Evolutionary conservation across 345 rosid species (phyloP).

Genomic region (Gossypium bickii): DNA sequence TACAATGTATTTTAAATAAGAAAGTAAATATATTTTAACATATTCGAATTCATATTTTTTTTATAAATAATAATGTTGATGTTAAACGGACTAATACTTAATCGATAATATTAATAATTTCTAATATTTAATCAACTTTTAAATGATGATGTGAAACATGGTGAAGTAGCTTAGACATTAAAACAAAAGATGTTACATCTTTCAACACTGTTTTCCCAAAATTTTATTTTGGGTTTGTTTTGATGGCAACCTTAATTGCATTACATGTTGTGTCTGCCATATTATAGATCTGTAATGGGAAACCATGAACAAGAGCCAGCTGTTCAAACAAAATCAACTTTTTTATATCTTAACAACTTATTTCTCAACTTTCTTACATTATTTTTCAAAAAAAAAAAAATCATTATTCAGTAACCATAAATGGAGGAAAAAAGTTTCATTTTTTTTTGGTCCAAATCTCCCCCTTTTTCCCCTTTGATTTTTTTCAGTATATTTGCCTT

Average conservation of each 20-base stretch:
- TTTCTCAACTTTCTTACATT: not conserved
- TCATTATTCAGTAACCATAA: not conserved
- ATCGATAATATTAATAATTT: too few relatives aligned
- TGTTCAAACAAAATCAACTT: not conserved
- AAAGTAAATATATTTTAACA: accelerated
- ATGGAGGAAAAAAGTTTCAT: not conserved
- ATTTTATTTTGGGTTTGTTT: not conserved
- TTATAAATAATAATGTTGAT: too few relatives aligned
- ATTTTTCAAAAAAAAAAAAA: too few relatives aligned
- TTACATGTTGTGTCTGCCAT: not conserved
- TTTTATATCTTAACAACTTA: not conserved
- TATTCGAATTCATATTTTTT: too few relatives aligned
- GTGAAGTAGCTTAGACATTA: too few relatives aligned
- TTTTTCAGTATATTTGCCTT: not conserved
- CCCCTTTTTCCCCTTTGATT: not conserved
- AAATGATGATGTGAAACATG: too few relatives aligned
- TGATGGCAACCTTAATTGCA: not conserved
- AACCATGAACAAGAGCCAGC: slow-evolving; percentile 5
- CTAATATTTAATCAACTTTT: too few relatives aligned
- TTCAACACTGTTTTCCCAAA: not conserved
- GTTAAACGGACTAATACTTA: accelerated
- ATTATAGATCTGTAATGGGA: not conserved
- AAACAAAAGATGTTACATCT: too few relatives aligned
- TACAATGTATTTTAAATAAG: too few relatives aligned
- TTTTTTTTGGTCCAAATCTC: not conserved